Conservation (phyloP, 352 stramenopile species). For the Phytophthora palmivora region DNA sequence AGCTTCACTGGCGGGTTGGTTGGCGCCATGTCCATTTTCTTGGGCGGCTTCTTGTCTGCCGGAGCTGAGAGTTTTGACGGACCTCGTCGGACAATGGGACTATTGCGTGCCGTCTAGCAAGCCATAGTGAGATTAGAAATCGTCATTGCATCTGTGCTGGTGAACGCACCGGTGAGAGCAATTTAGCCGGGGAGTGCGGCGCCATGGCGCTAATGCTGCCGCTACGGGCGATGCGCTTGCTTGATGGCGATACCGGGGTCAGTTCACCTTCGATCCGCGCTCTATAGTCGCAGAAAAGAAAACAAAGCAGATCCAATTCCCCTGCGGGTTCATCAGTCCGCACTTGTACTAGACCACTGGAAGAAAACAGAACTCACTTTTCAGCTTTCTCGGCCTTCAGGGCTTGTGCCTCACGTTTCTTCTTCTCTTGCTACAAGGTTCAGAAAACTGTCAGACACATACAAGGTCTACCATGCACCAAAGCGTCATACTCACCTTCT, state of each 20-base stretch:
- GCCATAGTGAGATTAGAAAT: slow-evolving; percentile 3
- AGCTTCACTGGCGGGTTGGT: slow-evolving; percentile 76
- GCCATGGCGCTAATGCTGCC: slow-evolving; percentile 27
- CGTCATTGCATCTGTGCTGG: background rate
- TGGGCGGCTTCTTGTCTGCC: slow-evolving; percentile 28
- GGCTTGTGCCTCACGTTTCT: slow-evolving; percentile 38
- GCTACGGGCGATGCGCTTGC: slow-evolving; percentile 13
- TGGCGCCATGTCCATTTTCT: slow-evolving; percentile 24
- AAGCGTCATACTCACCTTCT: slow-evolving; percentile 54
- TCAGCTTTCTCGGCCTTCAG: slow-evolving; percentile 38
- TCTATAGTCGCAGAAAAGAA: slow-evolving; percentile 35
- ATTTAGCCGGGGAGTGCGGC: slow-evolving; percentile 16
- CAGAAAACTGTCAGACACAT: slow-evolving; percentile 20
- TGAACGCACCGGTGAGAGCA: slow-evolving; percentile 17
- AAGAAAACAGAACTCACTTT: slow-evolving; percentile 18
- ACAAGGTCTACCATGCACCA: background rate
- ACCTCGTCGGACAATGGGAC: slow-evolving; percentile 11
- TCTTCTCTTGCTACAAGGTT: slow-evolving; percentile 48
- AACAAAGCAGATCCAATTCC: slow-evolving; percentile 24
- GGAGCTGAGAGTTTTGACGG: slow-evolving; percentile 12
- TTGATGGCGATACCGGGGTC: slow-evolving; percentile 16
- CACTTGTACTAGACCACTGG: background rate
- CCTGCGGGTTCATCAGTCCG: slow-evolving; percentile 32
- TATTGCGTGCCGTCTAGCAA: slow-evolving; percentile 7
- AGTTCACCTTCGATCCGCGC: slow-evolving; percentile 9